Evolutionary conservation across 164 flowering plant genomes (phyloP).

Genomic region (Brasenia schreberi): DNA sequence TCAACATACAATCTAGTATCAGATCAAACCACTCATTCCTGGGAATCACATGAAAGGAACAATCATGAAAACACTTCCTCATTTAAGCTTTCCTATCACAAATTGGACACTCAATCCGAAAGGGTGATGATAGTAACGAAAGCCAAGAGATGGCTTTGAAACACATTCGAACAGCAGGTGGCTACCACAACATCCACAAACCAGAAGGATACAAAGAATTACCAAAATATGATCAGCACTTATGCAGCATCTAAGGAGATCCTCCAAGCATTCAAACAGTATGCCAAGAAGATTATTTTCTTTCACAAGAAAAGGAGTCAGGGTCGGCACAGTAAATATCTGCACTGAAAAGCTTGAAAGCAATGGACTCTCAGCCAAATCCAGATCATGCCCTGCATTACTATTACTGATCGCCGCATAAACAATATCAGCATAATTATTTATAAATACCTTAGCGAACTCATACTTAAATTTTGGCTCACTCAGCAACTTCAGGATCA

Average conservation of each 20-base stretch:
- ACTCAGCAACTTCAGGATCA: constrained; percentile 75
- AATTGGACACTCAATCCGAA: too few relatives aligned
- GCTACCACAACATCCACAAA: too few relatives aligned
- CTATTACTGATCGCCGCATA: constrained; percentile 41
- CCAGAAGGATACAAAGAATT: too few relatives aligned
- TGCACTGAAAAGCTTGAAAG: constrained; percentile 74
- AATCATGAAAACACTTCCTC: too few relatives aligned
- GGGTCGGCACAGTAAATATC: constrained; percentile 82
- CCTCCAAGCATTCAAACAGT: constrained; percentile 60
- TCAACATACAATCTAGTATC: too few relatives aligned
- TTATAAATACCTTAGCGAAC: constrained; percentile 66
- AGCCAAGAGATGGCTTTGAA: too few relatives aligned
- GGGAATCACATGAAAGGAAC: too few relatives aligned
- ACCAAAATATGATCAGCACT: too few relatives aligned
- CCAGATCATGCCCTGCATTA: constrained; percentile 11
- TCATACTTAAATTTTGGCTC: constrained; percentile 87
- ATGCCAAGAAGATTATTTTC: constrained; percentile 58
- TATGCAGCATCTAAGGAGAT: constrained; percentile 48
- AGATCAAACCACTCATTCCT: too few relatives aligned
- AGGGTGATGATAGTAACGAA: too few relatives aligned
- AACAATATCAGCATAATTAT: constrained; percentile 60
- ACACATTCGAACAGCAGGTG: too few relatives aligned
- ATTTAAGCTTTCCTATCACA: too few relatives aligned
- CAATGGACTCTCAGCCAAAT: constrained; percentile 32
- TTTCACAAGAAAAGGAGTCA: constrained; percentile 75